phyloP scores from a whole-genome alignment of 371 early-diverging fungal species.

The Mortierella sp. region DNA sequence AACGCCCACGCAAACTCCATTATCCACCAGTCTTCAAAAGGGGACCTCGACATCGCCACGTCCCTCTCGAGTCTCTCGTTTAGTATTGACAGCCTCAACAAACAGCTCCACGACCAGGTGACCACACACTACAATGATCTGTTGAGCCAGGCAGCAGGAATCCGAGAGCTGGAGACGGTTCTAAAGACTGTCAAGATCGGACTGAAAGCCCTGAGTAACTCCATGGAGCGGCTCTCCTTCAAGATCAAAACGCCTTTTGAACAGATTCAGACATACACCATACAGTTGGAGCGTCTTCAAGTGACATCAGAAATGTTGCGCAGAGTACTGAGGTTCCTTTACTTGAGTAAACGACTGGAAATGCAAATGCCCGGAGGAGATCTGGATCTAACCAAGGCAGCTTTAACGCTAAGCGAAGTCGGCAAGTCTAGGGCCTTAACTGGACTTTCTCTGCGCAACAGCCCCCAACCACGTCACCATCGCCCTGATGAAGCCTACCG shows the following conservation, averaged over 20 bases:
- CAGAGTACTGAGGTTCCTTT: slow-evolving; percentile 71
- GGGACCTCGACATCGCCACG: slow-evolving; percentile 70
- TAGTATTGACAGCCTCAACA: slow-evolving; percentile 81
- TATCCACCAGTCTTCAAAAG: slow-evolving; percentile 62
- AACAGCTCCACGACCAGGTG: slow-evolving; percentile 83
- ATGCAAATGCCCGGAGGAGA: slow-evolving; percentile 65
- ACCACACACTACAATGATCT: slow-evolving; percentile 77
- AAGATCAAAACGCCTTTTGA: slow-evolving; percentile 73
- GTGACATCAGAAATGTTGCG: slow-evolving; percentile 72
- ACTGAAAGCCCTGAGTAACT: slow-evolving; percentile 65
- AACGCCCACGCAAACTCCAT: slow-evolving; percentile 66
- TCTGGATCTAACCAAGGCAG: slow-evolving; percentile 68
- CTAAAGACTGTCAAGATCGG: slow-evolving; percentile 67
- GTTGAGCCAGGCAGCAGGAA: slow-evolving; percentile 76
- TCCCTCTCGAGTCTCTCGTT: slow-evolving; percentile 78
- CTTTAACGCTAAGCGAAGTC: slow-evolving; percentile 66
- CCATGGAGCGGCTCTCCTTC: slow-evolving; percentile 68
- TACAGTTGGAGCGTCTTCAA: slow-evolving; percentile 75
- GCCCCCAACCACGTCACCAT: no score
- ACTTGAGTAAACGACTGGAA: slow-evolving; percentile 71
- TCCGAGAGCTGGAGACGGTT: slow-evolving; percentile 70
- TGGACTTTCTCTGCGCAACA: no score
- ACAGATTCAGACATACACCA: slow-evolving; percentile 66
- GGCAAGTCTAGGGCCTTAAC: slow-evolving; percentile 53
- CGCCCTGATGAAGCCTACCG: no score